Percentiles rank a stretch among this genome's conserved stretches.
These are phyloP conservation scores for Penicillium sp. DNA, from an alignment of 2,329 filamentous ascomycete genomes.

Conservation along the genomic window DNA sequence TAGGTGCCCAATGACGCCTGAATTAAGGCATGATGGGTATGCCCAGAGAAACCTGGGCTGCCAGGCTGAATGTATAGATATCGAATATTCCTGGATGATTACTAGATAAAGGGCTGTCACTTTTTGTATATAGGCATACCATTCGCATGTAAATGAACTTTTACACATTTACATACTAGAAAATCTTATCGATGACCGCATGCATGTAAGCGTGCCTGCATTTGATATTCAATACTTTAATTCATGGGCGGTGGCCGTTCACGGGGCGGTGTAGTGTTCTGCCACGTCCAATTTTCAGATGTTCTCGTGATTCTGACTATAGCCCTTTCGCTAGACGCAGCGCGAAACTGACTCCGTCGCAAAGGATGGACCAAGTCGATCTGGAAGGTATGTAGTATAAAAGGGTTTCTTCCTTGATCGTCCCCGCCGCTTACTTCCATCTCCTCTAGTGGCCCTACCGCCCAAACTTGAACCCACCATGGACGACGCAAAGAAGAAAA, in stretches of 20 bases:
- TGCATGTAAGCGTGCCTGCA: not conserved
- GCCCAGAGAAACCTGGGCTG: not conserved
- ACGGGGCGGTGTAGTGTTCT: slow-evolving; percentile 7
- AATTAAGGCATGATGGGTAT: not conserved
- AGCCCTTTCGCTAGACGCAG: not conserved
- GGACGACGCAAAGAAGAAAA: slow-evolving; percentile 9
- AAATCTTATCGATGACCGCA: not conserved
- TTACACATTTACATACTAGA: not conserved
- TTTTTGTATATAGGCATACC: not conserved
- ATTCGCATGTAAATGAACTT: not conserved
- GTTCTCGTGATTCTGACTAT: not conserved
- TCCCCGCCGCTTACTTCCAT: not conserved
- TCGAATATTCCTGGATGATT: not conserved
- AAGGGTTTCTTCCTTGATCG: not conserved
- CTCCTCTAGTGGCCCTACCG: slow-evolving; percentile 1
- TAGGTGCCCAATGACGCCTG: not conserved
- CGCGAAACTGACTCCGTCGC: not conserved
- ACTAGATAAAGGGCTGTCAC: not conserved
- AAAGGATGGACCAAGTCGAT: not conserved
- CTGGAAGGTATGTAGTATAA: not conserved
- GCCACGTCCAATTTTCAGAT: slow-evolving; percentile 13
- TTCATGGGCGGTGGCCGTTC: not conserved
- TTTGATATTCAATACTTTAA: not conserved
- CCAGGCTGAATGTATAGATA: not conserved
- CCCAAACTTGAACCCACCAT: not conserved